phyloP scores from a whole-genome alignment of 1,284 basidiomycete species.

The Farysia itapuensis region DNA sequence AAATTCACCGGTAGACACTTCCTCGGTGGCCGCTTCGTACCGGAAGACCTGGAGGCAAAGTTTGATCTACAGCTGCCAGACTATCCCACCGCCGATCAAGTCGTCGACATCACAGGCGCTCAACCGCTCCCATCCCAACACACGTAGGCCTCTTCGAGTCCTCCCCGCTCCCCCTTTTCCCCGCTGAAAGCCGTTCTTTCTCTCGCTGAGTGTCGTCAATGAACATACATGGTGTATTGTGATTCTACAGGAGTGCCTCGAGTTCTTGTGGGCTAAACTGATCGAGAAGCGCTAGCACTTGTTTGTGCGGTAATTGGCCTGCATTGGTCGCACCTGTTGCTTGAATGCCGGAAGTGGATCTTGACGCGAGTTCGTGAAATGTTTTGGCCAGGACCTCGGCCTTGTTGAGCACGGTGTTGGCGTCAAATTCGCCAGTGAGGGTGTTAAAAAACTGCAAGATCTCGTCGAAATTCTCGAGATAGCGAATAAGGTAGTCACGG shows the following conservation, averaged over 20 bases:
- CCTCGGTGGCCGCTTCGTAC: constrained; percentile 86
- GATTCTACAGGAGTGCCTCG: too few species aligned
- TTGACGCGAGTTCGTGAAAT: constrained; percentile 9
- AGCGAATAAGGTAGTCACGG: constrained; percentile 86
- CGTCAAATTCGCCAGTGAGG: constrained; percentile 34
- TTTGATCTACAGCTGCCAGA: constrained; percentile 43
- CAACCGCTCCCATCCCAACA: too few species aligned
- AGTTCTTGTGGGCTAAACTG: too few species aligned
- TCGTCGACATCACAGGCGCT: constrained; percentile 55
- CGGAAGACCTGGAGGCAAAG: constrained; percentile 58
- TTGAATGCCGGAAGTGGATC: background rate
- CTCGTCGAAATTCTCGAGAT: constrained; percentile 74
- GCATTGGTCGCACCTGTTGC: too few species aligned
- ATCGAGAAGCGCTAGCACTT: too few species aligned
- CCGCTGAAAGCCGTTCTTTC: too few species aligned
- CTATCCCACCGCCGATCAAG: constrained; percentile 48
- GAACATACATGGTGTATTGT: too few species aligned
- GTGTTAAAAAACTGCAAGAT: constrained; percentile 50
- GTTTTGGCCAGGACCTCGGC: constrained; percentile 33
- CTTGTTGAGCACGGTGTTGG: constrained; percentile 15
- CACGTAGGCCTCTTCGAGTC: too few species aligned
- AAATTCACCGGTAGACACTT: constrained; percentile 79
- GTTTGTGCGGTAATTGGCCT: too few species aligned
- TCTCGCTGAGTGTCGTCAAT: too few species aligned
- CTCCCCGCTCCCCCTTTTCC: too few species aligned